phyloP scores from a whole-genome alignment of 169 alveolate species.

The Plasmodium falciparum region DNA sequence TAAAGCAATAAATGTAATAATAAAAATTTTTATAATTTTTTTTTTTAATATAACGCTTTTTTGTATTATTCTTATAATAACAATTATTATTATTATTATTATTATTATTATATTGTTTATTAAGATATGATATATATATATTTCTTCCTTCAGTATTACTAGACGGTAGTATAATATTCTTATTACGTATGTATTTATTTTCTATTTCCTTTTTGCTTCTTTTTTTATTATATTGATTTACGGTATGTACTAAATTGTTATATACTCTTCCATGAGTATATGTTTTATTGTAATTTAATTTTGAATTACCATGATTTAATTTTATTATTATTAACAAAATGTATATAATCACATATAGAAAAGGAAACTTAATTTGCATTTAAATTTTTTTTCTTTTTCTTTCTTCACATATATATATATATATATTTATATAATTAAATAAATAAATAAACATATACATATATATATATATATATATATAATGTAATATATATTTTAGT shows the following conservation, averaged over 20 bases:
- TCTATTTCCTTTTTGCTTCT: constrained; percentile 18
- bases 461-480: too few relatives aligned
- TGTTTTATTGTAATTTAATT: constrained; percentile 18
- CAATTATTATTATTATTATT: neutral
- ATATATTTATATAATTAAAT: too few relatives aligned
- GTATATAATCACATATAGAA: constrained; percentile 21
- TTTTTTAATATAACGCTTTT: constrained; percentile 1
- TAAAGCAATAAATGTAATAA: neutral
- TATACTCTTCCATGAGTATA: constrained; percentile 60
- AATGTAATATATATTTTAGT: too few relatives aligned
- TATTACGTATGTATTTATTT: neutral
- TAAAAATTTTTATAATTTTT: neutral
- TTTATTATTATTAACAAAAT: neutral
- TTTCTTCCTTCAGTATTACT: too few relatives aligned
- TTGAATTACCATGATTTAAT: constrained; percentile 40
- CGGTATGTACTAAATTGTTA: constrained; percentile 4
- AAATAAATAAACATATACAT: too few relatives aligned
- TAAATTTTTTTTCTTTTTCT: neutral
- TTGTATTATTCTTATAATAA: neutral
- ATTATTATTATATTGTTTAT: neutral
- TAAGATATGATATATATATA: too few relatives aligned
- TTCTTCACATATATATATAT: too few relatives aligned
- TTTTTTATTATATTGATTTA: constrained; percentile 8
- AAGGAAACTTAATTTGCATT: constrained; percentile 29
- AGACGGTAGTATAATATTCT: too few relatives aligned